Percentiles rank a stretch among this genome's conserved stretches.
Conservation (phyloP, 306 rosid genomes). For the Castanopsis chinensis region DNA sequence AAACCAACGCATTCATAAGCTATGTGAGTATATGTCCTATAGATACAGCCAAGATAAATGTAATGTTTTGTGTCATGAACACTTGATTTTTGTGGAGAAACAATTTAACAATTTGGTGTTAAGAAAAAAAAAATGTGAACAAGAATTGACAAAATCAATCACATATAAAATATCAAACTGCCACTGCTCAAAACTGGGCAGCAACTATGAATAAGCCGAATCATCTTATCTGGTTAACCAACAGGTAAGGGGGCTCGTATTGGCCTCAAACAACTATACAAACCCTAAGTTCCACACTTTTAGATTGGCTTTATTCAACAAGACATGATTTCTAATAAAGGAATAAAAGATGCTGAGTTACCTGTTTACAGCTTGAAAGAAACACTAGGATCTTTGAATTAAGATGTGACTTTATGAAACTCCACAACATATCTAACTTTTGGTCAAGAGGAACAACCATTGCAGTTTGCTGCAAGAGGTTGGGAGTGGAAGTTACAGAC, state of each 20-base stretch:
- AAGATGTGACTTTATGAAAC: constrained; percentile 86
- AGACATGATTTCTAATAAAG: neutral
- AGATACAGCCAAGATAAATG: neutral
- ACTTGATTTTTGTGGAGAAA: neutral
- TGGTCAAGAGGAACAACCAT: constrained; percentile 72
- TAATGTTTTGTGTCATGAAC: neutral
- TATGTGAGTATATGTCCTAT: too few species aligned
- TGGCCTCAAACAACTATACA: neutral
- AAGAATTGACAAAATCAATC: neutral
- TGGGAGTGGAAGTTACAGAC: constrained; percentile 82
- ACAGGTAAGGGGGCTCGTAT: neutral
- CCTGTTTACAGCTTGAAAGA: constrained; percentile 91
- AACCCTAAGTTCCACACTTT: neutral
- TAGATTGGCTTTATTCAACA: constrained; percentile 7
- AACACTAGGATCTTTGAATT: constrained; percentile 77
- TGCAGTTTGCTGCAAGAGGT: constrained; percentile 69
- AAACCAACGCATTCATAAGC: too few species aligned
- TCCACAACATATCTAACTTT: constrained; percentile 88
- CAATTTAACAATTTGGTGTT: neutral
- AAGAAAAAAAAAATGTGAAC: neutral
- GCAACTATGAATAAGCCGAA: too few species aligned
- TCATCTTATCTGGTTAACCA: neutral
- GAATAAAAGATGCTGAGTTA: constrained; percentile 3
- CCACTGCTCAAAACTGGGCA: too few species aligned
- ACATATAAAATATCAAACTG: neutral